Base-by-base conservation (phyloP, 139 green algal genomes). In the Micromonas pusilla region DNA sequence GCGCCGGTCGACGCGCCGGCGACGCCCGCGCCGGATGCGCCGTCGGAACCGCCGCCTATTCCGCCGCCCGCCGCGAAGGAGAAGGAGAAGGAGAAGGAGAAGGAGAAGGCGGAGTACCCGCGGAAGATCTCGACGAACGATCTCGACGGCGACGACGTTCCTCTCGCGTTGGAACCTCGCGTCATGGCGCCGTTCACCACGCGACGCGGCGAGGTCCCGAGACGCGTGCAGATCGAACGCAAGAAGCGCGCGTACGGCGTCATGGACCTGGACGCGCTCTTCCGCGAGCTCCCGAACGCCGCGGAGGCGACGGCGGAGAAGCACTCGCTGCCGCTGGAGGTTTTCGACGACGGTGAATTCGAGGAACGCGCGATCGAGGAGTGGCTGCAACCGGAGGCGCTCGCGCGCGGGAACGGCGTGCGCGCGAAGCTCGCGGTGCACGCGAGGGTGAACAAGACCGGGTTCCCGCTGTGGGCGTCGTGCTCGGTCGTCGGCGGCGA, bases 291-390 rank as follows among this genome's bases (percentile, higher is more conserved):
- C 30, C 31, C 16, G 57, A n/a, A n/a, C 65, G 60, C 57, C 53
- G 31, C 31, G 73, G 28, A 45, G 52, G 3, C 25, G 5, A 52
- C 25, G 30, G 25, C 70, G 45, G 57, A 72, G 30, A 73, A 62
- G 6, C 65, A 32, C 52, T 13, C 6, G 45, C 62, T 62, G 32
- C 72, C 73, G 31, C 80, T 92, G 19, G 84, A 89, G 33, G 33
- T 86, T 30, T 92, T 94, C 85, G 90, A 94, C 70, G 84, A 94
- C 80, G 87, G 83, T 16, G 81, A 86, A 2, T 91, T 82, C 72
- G 90, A 94, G 73, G 85, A 53, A 64, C 80, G 90, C 19, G 80
- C 52, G 4, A 77, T 83, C 23, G 33, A 71, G 54, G 80, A 91
- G 53, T 94, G 90, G 90, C 84, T 90, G 38, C 81, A 86, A 37